Conservation (phyloP, 805 yeast genomes). For the Yarrowia bubula region DNA sequence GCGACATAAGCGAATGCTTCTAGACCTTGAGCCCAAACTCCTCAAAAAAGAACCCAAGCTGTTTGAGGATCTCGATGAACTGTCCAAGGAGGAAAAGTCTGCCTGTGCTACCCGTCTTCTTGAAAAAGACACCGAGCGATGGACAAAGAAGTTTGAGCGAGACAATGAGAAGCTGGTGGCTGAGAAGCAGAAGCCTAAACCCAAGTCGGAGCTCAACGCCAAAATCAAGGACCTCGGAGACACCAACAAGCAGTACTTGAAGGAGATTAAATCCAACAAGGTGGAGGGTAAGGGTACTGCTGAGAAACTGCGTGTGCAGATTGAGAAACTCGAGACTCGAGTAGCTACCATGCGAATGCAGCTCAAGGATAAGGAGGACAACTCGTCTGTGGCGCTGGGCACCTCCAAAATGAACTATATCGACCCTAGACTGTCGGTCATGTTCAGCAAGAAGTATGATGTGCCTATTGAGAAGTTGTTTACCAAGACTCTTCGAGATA, state of each 20-base stretch:
- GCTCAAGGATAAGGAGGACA: conserved; percentile 88
- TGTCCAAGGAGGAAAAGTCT: conserved; percentile 62
- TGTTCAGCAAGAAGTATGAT: conserved; percentile 77
- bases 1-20: conserved; percentile 66
- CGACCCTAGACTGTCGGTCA: conserved; percentile 87
- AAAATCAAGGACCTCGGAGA: conserved; percentile 52
- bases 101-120: conserved; percentile 58
- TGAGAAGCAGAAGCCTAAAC: conserved; percentile 54
- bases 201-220: conserved; percentile 57
- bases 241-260: conserved; percentile 44
- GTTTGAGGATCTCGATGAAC: conserved; percentile 65
- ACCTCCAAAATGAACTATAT: conserved; percentile 94
- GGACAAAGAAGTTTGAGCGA: conserved; percentile 60
- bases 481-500: conserved; percentile 86
- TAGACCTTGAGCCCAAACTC: conserved; percentile 56
- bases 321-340: conserved; percentile 69
- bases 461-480: conserved; percentile 93
- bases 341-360: conserved; percentile 67
- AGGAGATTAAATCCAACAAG: conserved; percentile 59
- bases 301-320: conserved; percentile 70
- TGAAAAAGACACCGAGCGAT: conserved; percentile 64
- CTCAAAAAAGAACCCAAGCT: conserved; percentile 53
- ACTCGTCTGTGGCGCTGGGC: conserved; percentile 87
- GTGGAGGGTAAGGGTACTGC: conserved; percentile 54
- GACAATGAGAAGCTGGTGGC: conserved; percentile 72